Evolutionary conservation across 164 flowering plant species (phyloP).

Genomic region (grape (Vitis vinifera)): ASM3070453v1 NC_081816.1:6617501-6618000

Average conservation of each 20-base stretch:
- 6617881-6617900: not conserved
- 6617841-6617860: not conserved
- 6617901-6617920: not conserved
- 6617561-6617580: not conserved
- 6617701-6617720: too few relatives aligned
- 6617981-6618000: slow-evolving; percentile 27
- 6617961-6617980: not conserved
- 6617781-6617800: too few relatives aligned
- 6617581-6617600: too few relatives aligned
- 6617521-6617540: slow-evolving; percentile 16
- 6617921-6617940: not conserved
- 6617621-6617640: too few relatives aligned
- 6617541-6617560: not conserved
- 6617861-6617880: not conserved
- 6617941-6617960: not conserved
- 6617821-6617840: not conserved
- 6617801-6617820: too few relatives aligned
- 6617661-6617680: too few relatives aligned
- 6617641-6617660: too few relatives aligned
- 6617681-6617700: too few relatives aligned
- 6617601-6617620: too few relatives aligned
- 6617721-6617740: too few relatives aligned
- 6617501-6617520: slow-evolving; percentile 88
- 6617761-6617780: too few relatives aligned
- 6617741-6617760: too few relatives aligned